A percentile compares a stretch with the other conserved stretches of the same genome.
These are phyloP conservation scores for Eutrema japonicum DNA, from an alignment of 345 rosid genomes.

Conservation along the genomic window DNA sequence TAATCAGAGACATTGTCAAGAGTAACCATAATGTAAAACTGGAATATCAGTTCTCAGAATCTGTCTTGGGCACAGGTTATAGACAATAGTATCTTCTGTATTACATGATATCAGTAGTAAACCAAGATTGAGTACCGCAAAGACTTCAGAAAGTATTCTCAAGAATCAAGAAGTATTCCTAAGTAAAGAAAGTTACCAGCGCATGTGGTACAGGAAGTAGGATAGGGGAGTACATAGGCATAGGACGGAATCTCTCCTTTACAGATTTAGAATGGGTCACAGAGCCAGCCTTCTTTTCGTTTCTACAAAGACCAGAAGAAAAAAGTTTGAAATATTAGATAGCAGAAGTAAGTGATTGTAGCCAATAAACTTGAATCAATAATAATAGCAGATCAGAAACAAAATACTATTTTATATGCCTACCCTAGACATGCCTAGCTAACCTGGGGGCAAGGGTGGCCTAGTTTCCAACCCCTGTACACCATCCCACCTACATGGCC, in stretches of 20 bases:
- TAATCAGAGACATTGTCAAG: conserved; percentile 34
- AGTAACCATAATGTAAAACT: conserved; percentile 20
- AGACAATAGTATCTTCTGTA: conserved; percentile 19
- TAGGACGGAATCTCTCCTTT: conserved; percentile 91
- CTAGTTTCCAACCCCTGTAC: conserved; percentile 20
- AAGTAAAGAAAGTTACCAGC: conserved; percentile 56
- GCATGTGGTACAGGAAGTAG: conserved; percentile 93
- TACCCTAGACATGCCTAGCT: conserved; percentile 16
- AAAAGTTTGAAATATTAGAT: conserved; percentile 17
- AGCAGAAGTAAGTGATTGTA: conserved; percentile 22
- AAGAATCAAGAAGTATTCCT: conserved; percentile 15
- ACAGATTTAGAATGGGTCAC: conserved; percentile 52
- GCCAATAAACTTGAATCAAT: conserved; percentile 30
- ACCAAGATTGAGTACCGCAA: conserved; percentile 19
- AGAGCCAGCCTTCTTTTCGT: conserved; percentile 62
- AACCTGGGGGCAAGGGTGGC: conserved; percentile 22
- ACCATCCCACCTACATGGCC: conserved; percentile 9
- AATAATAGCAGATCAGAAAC: conserved; percentile 20
- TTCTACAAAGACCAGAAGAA: conserved; percentile 54
- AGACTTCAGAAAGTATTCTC: not conserved
- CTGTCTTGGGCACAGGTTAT: conserved; percentile 15
- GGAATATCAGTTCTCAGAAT: conserved; percentile 18
- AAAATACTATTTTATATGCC: conserved; percentile 5
- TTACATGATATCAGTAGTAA: conserved; percentile 15
- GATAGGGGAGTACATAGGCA: conserved; percentile 90